These are phyloP conservation scores for Pugionium cornutum DNA, from an alignment of 345 rosid genomes.

Conservation along the genomic window DNA sequence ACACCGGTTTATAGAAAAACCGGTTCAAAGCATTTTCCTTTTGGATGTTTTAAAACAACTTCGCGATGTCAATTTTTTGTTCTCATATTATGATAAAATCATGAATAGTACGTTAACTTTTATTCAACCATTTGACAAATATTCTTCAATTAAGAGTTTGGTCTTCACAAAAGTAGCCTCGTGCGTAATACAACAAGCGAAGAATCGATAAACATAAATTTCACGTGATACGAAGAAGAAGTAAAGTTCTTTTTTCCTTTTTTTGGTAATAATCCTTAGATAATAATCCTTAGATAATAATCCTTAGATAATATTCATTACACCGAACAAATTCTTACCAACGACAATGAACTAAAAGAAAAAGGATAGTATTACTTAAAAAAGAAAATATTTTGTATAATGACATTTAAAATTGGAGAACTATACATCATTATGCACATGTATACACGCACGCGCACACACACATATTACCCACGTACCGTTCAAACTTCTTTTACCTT, in stretches of 20 bases:
- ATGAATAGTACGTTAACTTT: slow-evolving; percentile 1
- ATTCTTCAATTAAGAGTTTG: slow-evolving; percentile 23
- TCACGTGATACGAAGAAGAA: slow-evolving; percentile 28
- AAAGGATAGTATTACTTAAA: too few species aligned
- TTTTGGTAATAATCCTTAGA: not conserved
- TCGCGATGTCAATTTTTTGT: slow-evolving; percentile 7
- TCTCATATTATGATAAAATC: slow-evolving; percentile 4
- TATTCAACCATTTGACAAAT: slow-evolving; percentile 33
- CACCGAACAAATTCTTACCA: not conserved
- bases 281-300: too few species aligned
- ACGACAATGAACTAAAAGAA: not conserved
- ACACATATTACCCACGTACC: not conserved
- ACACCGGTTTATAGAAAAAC: not conserved
- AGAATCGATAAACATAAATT: slow-evolving; percentile 6
- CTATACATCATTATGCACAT: slow-evolving; percentile 35
- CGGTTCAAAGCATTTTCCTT: not conserved
- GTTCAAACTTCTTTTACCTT: slow-evolving; percentile 33
- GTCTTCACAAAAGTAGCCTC: slow-evolving; percentile 36
- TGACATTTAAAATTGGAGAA: slow-evolving; percentile 39
- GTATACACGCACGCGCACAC: slow-evolving; percentile 27
- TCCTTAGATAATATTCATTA: too few species aligned
- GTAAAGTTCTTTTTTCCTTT: too few species aligned
- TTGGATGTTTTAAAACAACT: not conserved
- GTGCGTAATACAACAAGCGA: slow-evolving; percentile 9
- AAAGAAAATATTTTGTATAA: not conserved